Evolutionary conservation across 2,329 filamentous ascomycete genomes (phyloP), one percentile per base, ranked within the genome.

Genomic region (Ilyonectria sp.): DNA sequence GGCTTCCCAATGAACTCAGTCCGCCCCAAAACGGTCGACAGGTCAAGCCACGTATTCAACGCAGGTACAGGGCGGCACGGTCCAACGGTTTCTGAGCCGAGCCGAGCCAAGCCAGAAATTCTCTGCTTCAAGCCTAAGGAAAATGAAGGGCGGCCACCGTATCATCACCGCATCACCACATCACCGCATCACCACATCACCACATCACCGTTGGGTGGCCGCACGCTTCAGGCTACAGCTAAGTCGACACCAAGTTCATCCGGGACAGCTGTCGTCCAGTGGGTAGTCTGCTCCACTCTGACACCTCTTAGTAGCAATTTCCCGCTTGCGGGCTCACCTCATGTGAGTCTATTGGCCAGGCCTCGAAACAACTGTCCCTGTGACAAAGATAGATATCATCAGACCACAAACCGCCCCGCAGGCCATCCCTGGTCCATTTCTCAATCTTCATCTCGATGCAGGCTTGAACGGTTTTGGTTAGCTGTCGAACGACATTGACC

Each of bases 331-430:
- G 44, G 44, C 37, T 60, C 43, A 5, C 46, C 11, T 44, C 21
- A 55, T 50, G 50, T 26, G 10, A 65, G 21, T 53, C 50, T 56
- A 60, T 65, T 65, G 57, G 63, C 8, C 50, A 57, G 52, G n/a
- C 35, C 31, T 57, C 46, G 52, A 57, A 57, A 65, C 44, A 56
- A 23, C n/a, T 35, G 47, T 31, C 44, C 52, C 19, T 57, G 43
- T 57, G 52, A 56, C 44, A 37, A 56, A 60, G 52, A 61, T 60
- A 57, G 57, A 52, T 63, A 40, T 47, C 57, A 52, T 61, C 63
- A 57, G 43, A 15, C 50, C 57, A 61, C 52, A 35, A 35, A 37
- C 21, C n/a, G 58, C 33, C 63, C 50, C 50, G 43, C 56, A 54
- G 23, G 56, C 40, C 23, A 54, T 53, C 63, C 63, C 49, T 56